These are phyloP conservation scores for Pisolithus sp. DNA, from an alignment of 768 basidiomycete genomes.

Conservation along the genomic window DNA sequence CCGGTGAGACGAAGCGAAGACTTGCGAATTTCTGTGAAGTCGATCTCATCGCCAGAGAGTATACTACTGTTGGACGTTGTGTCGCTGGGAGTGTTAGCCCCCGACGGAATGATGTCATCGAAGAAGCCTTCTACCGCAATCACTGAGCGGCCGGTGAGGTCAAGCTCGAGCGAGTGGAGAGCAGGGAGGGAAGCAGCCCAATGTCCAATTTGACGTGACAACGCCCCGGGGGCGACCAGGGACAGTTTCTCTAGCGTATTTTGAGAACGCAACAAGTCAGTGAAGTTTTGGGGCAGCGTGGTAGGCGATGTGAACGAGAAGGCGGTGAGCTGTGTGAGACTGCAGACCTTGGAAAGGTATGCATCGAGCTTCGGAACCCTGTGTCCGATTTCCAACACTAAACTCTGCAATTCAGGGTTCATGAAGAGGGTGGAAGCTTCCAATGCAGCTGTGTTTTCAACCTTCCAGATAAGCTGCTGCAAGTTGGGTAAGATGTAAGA, in stretches of 20 bases:
- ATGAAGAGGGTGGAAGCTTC: slow-evolving; percentile 63
- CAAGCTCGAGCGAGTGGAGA: slow-evolving; percentile 60
- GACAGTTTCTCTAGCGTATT: slow-evolving; percentile 52
- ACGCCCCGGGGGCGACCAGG: slow-evolving; percentile 69
- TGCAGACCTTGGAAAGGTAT: slow-evolving; percentile 60
- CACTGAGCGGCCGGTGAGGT: slow-evolving; percentile 60
- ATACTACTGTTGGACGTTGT: slow-evolving; percentile 71
- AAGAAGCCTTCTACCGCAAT: slow-evolving; percentile 80
- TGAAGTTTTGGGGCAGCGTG: slow-evolving; percentile 64
- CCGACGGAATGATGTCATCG: slow-evolving; percentile 61
- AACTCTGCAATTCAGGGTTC: slow-evolving; percentile 50
- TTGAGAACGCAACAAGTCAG: slow-evolving; percentile 57
- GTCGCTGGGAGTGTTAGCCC: slow-evolving; percentile 65
- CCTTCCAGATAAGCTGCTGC: slow-evolving; percentile 65
- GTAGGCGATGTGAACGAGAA: slow-evolving; percentile 69
- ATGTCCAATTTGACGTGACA: slow-evolving; percentile 62
- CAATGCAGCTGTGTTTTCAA: slow-evolving; percentile 57
- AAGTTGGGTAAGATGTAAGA: slow-evolving; percentile 65
- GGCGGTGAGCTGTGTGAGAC: slow-evolving; percentile 54
- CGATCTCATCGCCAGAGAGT: slow-evolving; percentile 71
- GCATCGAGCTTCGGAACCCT: slow-evolving; percentile 52
- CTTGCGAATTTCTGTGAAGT: slow-evolving; percentile 71
- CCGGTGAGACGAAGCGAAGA: slow-evolving; percentile 59
- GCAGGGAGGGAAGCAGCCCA: slow-evolving; percentile 63
- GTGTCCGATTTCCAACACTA: slow-evolving; percentile 57